Base-by-base conservation (phyloP, 106 monocot species). In the Dioscorea zingiberensis region DNA sequence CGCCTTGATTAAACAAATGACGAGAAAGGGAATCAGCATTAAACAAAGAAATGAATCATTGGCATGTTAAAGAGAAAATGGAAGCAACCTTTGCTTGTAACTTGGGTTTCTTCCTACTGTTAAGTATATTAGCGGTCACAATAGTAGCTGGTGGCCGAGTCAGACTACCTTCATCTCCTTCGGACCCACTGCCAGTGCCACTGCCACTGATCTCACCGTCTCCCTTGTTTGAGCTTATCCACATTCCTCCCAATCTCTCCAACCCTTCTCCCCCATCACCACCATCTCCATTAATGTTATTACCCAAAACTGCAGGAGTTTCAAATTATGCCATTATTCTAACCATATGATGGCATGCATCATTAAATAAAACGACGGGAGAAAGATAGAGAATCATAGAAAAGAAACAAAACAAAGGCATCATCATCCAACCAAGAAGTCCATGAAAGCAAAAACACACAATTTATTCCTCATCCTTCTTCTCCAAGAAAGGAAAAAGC, bases 81-180 rank as follows among this genome's bases (percentile, higher is more conserved):
- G 15, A 54, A 30, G 13, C 7, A 59, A 81, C 81, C 71, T 76
- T 81, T 27, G 67, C 80, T 62, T 22, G 68, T 57, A 53, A 62
- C 72, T 49, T 67, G 22, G 74, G 18, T 68, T 70, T 76, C 58
- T 72, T 81, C 64, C 81, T 51, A 62, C 61, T 62, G 25, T 22
- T 38, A 3, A 55, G 54, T n/a, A 48, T 44, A 32, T 18, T 68
- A 25, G 18, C 51, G 48, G 49, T 25, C 54, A 28, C 57, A 25
- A 67, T 46, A 16, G 54, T 55, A 21, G 19, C 54, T 10, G 55
- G 66, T 13, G 71, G 26, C 21, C 25, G 49, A 18, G 56, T 54
- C 18, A 69, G 47, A 24, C 29, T 63, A 4, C 49, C 71, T 9
- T 63, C 71, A n/a, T 71, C 71, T 19, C 48, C 60, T 13, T 56